Evolutionary conservation across 108 stramenopile genomes (phyloP).

Genomic region (Nannochloropsis salina): DNA sequence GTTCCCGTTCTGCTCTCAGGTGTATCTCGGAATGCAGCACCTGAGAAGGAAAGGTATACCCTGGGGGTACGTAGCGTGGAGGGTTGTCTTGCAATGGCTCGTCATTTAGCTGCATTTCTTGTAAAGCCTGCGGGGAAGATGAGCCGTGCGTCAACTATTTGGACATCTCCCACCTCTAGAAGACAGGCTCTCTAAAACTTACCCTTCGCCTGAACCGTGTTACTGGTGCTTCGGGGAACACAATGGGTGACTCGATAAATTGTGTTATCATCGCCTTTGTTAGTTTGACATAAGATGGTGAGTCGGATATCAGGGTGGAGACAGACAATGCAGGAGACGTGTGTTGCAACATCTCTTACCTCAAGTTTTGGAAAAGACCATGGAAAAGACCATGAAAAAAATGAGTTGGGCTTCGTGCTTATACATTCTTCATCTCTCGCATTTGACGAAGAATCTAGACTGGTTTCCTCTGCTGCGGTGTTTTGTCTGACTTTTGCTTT

Average conservation of each 20-base stretch:
- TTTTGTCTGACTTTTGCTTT: too few relatives aligned
- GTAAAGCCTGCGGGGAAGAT: neutral
- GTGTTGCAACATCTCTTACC: too few relatives aligned
- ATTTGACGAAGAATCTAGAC: too few relatives aligned
- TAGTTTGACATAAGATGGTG: neutral
- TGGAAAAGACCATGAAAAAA: too few relatives aligned
- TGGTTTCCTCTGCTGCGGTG: too few relatives aligned
- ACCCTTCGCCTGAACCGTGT: neutral
- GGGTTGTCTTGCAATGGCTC: neutral
- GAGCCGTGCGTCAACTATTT: neutral
- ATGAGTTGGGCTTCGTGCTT: too few relatives aligned
- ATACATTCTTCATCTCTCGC: too few relatives aligned
- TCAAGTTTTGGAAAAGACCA: too few relatives aligned
- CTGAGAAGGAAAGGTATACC: neutral
- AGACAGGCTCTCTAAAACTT: neutral
- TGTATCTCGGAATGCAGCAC: neutral
- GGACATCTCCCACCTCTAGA: neutral
- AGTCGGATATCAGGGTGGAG: too few relatives aligned
- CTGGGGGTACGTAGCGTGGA: too few relatives aligned
- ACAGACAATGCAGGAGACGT: too few relatives aligned
- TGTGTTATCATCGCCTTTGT: neutral
- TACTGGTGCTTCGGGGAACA: neutral
- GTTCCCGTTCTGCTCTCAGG: neutral
- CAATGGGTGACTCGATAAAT: neutral
- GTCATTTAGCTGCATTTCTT: conserved; percentile 3